Evolutionary conservation across 176 grass and related monocot genomes (phyloP), one percentile per base, ranked within the genome.

Genomic region (Oryza officinalis): DNA sequence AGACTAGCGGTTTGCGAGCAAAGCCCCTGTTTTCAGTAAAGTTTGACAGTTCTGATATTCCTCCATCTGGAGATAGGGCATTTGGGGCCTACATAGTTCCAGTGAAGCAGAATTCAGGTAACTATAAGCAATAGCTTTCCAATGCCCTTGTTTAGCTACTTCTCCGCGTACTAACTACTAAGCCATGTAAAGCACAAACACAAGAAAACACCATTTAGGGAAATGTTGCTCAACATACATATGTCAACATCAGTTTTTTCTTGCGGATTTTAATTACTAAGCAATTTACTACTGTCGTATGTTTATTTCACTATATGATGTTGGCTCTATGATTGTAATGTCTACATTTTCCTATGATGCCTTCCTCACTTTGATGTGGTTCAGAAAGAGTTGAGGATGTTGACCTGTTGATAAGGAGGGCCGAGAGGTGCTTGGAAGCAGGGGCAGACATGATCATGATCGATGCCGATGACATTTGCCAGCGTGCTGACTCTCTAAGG

Each of bases 401-500:
- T 65, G 85, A 94, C 72, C 86, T 96, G 83, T 59, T 99, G 87
- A 92, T 99, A 8, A 90, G 93, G 81, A 96, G 88, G 61, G 93
- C 93, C 13, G 91, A 99, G 80, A 86, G 96, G 87, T 96, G 93
- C 87, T 79, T 96, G 83, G 96, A 96, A 86, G 93, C 89, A 57
- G 93, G 96, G 0, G 91, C 96, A 11, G 89, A 96, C 43, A 94
- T 99, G 86, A 86, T 96, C 82, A 89, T 95, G 89, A 94, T 99
- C 2, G 93, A 99, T 10, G 85, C 91, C 0, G 96, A 99, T 3
- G 93, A 92, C 68, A 70, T 98, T 12, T 95, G 93, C 81, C 89
- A 85, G 66, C 83, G 65, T 10, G 26, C 86, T 0, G 91, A 98
- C 4, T 81, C 87, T 67, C 85, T 94, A 11, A 54, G 93, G 35